Percentiles rank a stretch among this genome's conserved stretches.
These are phyloP conservation scores for Tephrocybe sp. DNA, from an alignment of 768 basidiomycete genomes.

Conservation along the genomic window DNA sequence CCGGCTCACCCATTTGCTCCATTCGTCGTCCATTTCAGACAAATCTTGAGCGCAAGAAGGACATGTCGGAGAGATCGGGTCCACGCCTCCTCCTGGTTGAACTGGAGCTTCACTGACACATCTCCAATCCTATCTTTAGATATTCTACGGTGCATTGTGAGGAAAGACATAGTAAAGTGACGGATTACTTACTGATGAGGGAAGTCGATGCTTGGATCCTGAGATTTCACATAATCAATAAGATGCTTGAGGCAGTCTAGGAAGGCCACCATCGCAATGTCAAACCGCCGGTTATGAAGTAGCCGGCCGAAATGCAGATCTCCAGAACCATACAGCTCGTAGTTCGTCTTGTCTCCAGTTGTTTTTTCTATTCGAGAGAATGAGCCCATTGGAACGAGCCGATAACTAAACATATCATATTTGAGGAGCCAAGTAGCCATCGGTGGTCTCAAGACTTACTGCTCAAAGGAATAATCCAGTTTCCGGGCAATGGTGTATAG, in stretches of 20 bases:
- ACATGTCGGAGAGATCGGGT: constrained; percentile 92
- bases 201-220: constrained; percentile 74
- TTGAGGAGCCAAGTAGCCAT: not conserved
- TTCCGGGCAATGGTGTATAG: constrained; percentile 91
- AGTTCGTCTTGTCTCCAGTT: constrained; percentile 77
- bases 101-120: constrained; percentile 90
- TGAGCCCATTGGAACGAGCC: constrained; percentile 90
- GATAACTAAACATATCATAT: constrained; percentile 57
- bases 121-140: constrained; percentile 95
- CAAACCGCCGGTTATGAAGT: constrained; percentile 93
- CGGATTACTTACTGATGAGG: constrained; percentile 75
- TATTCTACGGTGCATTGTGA: constrained; percentile 53
- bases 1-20: constrained; percentile 59
- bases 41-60: constrained; percentile 83
- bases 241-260: constrained; percentile 93
- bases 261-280: constrained; percentile 94
- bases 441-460: constrained; percentile 46
- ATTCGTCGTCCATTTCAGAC: constrained; percentile 85
- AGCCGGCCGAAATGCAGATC: constrained; percentile 87
- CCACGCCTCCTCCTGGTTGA: constrained; percentile 95
- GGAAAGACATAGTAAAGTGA: constrained; percentile 3
- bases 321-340: constrained; percentile 94
- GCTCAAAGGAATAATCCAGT: constrained; percentile 84
- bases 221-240: constrained; percentile 79
- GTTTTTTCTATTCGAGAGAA: constrained; percentile 90